A percentile compares a stretch with the other conserved stretches of the same genome.
Conservation (phyloP, 1,284 basidiomycete genomes). For the Athelia sp. region DNA sequence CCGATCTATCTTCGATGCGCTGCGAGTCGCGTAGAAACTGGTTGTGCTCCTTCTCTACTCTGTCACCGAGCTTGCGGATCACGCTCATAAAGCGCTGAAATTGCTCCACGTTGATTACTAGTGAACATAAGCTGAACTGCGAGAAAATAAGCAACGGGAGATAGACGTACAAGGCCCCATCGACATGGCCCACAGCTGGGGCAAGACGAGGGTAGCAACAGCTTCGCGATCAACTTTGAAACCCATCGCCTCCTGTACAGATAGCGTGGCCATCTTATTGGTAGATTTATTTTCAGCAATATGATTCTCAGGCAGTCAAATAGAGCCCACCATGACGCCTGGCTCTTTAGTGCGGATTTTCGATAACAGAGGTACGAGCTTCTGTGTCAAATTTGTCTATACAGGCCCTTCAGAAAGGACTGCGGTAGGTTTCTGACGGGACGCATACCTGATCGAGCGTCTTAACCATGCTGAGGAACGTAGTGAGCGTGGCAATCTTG, state of each 20-base stretch:
- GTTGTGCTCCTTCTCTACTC: constrained; percentile 84
- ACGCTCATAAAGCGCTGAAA: constrained; percentile 88
- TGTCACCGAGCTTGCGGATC: constrained; percentile 67
- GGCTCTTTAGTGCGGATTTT: constrained; percentile 96
- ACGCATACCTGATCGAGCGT: constrained; percentile 82
- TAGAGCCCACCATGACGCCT: constrained; percentile 69
- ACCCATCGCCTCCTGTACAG: constrained; percentile 96
- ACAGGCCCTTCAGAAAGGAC: constrained; percentile 9
- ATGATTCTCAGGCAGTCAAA: neutral
- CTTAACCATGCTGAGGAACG: constrained; percentile 90
- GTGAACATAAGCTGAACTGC: constrained; percentile 4
- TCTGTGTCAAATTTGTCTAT: constrained; percentile 83
- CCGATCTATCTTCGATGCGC: constrained; percentile 74
- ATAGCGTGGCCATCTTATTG: constrained; percentile 80
- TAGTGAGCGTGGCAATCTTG: constrained; percentile 85
- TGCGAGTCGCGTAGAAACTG: constrained; percentile 82
- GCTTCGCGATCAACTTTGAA: constrained; percentile 93
- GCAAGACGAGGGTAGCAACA: constrained; percentile 88
- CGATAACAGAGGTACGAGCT: constrained; percentile 88
- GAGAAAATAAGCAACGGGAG: neutral
- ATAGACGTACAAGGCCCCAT: constrained; percentile 83
- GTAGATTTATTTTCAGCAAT: too few species aligned
- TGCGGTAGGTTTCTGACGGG: neutral
- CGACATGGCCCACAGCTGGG: constrained; percentile 94
- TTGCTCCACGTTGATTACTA: constrained; percentile 86